Conservation (phyloP, 2,329 filamentous ascomycete genomes). For the Mollisiaceae sp. region DNA sequence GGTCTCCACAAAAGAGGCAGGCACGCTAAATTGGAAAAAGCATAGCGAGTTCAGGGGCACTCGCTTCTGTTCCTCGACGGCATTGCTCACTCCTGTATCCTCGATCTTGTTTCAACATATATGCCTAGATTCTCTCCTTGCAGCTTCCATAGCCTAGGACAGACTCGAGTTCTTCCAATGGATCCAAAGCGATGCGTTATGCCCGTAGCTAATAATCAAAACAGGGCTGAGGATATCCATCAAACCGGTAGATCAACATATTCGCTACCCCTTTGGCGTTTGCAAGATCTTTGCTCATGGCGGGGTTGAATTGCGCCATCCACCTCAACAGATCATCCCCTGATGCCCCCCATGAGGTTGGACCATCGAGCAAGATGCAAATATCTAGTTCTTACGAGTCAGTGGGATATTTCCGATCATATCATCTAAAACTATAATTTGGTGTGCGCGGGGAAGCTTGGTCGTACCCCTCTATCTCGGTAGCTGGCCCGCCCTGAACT, state of each 20-base stretch:
- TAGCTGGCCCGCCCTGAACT: background rate
- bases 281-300: constrained; percentile 19
- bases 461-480: background rate
- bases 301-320: constrained; percentile 26
- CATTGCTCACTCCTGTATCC: background rate
- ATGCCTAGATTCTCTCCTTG: too few relatives aligned
- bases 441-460: background rate
- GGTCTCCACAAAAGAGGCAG: background rate
- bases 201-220: background rate
- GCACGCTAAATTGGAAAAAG: background rate
- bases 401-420: background rate
- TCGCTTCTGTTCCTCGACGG: background rate
- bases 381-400: background rate
- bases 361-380: background rate
- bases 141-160: too few relatives aligned
- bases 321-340: background rate
- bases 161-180: too few relatives aligned
- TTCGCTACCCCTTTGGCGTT: background rate
- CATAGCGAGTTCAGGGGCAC: background rate
- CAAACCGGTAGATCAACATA: background rate
- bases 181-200: too few relatives aligned
- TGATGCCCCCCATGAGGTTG: background rate
- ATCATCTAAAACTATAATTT: background rate
- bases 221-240: background rate
- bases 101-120: background rate